phyloP scores from a whole-genome alignment of 1,139 yeast species.

The Debaryomycetaceae sp. region DNA sequence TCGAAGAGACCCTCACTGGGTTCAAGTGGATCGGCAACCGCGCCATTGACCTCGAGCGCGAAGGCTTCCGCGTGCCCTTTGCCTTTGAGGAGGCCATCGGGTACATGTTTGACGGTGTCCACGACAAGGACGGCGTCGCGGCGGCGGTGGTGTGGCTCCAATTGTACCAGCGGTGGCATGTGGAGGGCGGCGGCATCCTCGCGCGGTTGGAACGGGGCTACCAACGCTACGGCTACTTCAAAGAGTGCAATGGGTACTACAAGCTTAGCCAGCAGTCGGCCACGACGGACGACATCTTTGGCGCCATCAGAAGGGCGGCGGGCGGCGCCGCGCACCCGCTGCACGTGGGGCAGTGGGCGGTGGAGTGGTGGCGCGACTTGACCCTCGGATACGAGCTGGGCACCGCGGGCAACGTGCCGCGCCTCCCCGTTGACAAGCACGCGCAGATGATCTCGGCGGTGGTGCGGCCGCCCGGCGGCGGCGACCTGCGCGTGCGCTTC shows the following conservation, averaged over 20 bases:
- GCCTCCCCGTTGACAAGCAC: constrained; percentile 61
- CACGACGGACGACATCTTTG: constrained; percentile 51
- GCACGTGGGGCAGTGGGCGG: constrained; percentile 47
- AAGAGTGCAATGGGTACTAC: constrained; percentile 86
- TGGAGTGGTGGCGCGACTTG: constrained; percentile 74
- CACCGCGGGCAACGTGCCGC: constrained; percentile 54
- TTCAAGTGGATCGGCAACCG: constrained; percentile 97
- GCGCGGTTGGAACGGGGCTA: constrained; percentile 58
- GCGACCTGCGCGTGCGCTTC: constrained; percentile 50
- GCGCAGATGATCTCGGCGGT: constrained; percentile 85
- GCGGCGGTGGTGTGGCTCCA: constrained; percentile 80
- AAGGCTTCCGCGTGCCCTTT: constrained; percentile 74
- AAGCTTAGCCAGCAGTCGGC: constrained; percentile 49
- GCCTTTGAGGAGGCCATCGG: constrained; percentile 97
- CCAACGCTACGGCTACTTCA: constrained; percentile 68
- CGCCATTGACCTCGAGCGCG: constrained; percentile 64
- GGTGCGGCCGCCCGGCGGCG: constrained; percentile 16
- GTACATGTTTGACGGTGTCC: constrained; percentile 80
- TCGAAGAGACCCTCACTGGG: constrained; percentile 84
- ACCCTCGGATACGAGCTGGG: constrained; percentile 77
- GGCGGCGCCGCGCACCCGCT: constrained; percentile 31
- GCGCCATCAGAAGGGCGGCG: constrained; percentile 38
- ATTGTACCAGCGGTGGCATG: constrained; percentile 50
- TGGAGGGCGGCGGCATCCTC: constrained; percentile 26
- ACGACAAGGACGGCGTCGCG: constrained; percentile 90